Conservation (phyloP, 441 rosid species). For the Erodium chrysanthum region DNA sequence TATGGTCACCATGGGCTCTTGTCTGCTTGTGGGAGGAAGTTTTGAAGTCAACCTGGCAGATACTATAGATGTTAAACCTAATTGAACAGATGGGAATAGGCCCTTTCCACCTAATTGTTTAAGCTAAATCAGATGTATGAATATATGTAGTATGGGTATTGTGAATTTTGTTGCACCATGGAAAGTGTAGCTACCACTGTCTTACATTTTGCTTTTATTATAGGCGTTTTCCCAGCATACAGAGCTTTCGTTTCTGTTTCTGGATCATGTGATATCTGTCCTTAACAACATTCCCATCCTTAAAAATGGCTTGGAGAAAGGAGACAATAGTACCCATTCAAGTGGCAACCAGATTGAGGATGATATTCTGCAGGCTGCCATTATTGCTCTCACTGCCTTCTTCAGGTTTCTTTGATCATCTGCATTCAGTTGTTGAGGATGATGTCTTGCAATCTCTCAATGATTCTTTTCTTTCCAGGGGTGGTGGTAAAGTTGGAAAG, state of each 20-base stretch:
- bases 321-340: slow-evolving; percentile 36
- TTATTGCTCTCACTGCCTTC: slow-evolving; percentile 84
- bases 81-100: not conserved
- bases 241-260: slow-evolving; percentile 61
- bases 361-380: slow-evolving; percentile 77
- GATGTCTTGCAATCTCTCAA: slow-evolving; percentile 18
- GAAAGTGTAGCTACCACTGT: not conserved
- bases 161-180: slow-evolving; percentile 9
- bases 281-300: slow-evolving; percentile 47
- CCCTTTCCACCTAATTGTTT: not conserved
- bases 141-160: slow-evolving; percentile 9
- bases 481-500: slow-evolving; percentile 96
- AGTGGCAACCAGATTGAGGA: slow-evolving; percentile 47
- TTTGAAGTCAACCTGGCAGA: too few species aligned
- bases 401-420: slow-evolving; percentile 53
- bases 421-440: slow-evolving; percentile 14
- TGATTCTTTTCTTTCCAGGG: slow-evolving; percentile 44
- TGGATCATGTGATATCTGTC: slow-evolving; percentile 72
- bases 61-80: too few species aligned
- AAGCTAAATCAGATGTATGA: too few species aligned
- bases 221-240: slow-evolving; percentile 88
- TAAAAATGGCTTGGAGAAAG: slow-evolving; percentile 55
- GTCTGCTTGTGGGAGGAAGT: too few species aligned
- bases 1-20: too few species aligned
- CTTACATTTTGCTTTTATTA: slow-evolving; percentile 14